A percentile compares a stretch with the other conserved stretches of the same genome.
Conservation (phyloP, 352 stramenopile genomes). For the Pythium folliculosum region DNA sequence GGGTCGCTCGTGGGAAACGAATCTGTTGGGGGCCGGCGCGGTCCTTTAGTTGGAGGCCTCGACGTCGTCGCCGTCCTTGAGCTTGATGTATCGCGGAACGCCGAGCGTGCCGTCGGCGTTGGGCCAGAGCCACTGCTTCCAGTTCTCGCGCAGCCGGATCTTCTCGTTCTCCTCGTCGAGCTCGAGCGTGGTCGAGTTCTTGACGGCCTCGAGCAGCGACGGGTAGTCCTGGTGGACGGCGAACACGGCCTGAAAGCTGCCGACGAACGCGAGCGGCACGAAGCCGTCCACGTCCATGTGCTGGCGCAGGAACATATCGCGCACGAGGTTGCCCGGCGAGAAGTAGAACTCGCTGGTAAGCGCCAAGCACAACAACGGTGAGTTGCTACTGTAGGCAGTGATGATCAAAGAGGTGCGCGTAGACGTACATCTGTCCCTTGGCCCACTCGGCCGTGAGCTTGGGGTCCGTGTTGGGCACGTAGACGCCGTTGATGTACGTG, state of each 20-base stretch:
- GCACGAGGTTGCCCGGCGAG: slow-evolving; percentile 79
- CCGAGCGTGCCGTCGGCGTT: slow-evolving; percentile 85
- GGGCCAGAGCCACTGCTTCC: slow-evolving; percentile 89
- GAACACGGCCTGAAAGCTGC: slow-evolving; percentile 88
- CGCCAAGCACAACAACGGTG: background rate
- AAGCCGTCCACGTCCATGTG: slow-evolving; percentile 89
- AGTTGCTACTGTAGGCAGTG: background rate
- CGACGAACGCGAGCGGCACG: slow-evolving; percentile 88
- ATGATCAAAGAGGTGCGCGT: background rate
- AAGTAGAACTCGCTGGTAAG: slow-evolving; percentile 84
- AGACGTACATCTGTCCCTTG: slow-evolving; percentile 82
- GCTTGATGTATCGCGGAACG: slow-evolving; percentile 90
- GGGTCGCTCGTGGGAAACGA: no score
- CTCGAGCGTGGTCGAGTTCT: slow-evolving; percentile 65
- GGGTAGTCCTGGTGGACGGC: slow-evolving; percentile 84
- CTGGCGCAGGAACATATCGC: slow-evolving; percentile 83
- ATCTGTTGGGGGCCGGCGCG: background rate
- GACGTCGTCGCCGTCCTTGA: slow-evolving; percentile 39
- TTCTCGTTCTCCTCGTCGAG: slow-evolving; percentile 90
- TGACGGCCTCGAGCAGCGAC: slow-evolving; percentile 75
- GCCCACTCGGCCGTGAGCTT: slow-evolving; percentile 78
- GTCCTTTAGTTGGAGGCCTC: slow-evolving; percentile 33
- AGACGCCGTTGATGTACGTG: slow-evolving; percentile 77
- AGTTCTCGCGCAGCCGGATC: slow-evolving; percentile 83
- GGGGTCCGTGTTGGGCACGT: slow-evolving; percentile 69